Percentiles rank a stretch among this genome's conserved stretches.
Conservation (phyloP, 2,329 filamentous ascomycete species). For the Neofusicoccum ribis region DNA sequence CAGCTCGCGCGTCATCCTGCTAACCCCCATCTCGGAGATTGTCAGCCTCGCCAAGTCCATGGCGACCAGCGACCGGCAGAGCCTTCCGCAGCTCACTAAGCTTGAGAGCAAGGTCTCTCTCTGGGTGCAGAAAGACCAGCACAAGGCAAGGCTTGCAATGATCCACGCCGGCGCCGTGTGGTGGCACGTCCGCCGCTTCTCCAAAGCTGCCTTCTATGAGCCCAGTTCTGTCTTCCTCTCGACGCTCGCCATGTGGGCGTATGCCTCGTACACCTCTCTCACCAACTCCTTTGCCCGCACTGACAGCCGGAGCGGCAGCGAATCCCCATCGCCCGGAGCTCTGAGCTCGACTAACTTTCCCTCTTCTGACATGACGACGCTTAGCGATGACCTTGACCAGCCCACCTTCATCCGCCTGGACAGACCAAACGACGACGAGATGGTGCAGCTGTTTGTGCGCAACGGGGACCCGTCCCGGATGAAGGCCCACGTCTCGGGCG, state of each 20-base stretch:
- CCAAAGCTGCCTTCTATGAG: conserved; percentile 51
- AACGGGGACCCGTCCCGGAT: conserved; percentile 47
- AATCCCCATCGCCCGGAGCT: neutral
- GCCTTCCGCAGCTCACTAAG: neutral
- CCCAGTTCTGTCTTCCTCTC: conserved; percentile 48
- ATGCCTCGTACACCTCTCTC: conserved; percentile 24
- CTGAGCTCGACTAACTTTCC: neutral
- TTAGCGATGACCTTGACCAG: neutral
- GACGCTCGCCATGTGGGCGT: conserved; percentile 51
- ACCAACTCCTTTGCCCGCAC: neutral
- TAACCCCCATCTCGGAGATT: conserved; percentile 52
- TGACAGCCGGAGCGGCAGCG: conserved; percentile 1
- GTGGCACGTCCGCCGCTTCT: conserved; percentile 55
- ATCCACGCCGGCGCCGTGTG: conserved; percentile 55
- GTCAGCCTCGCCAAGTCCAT: conserved; percentile 41
- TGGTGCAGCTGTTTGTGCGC: conserved; percentile 58
- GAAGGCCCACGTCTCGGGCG: conserved; percentile 53
- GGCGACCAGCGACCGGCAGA: conserved; percentile 16
- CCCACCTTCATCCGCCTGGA: conserved; percentile 55
- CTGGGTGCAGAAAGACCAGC: conserved; percentile 55
- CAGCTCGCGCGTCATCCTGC: conserved; percentile 53
- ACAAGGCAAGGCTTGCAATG: conserved; percentile 58
- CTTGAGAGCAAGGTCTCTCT: conserved; percentile 40
- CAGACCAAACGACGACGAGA: conserved; percentile 58
- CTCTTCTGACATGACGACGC: neutral